Evolutionary conservation across 768 basidiomycete species (phyloP).

Genomic region (Mycena capillaripes): DNA sequence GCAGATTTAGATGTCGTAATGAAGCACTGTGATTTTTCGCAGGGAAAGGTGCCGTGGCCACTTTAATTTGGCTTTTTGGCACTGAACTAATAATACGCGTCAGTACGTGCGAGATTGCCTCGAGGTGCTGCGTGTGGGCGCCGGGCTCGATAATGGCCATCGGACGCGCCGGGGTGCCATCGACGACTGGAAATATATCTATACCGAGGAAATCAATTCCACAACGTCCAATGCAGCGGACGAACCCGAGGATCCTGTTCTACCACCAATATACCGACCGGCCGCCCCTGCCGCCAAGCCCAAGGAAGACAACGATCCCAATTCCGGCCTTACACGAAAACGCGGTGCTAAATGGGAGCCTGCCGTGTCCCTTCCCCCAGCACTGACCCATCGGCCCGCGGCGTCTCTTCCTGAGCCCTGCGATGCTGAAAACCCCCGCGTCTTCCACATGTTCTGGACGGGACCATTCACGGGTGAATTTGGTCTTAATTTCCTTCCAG

Average conservation of each 20-base stretch:
- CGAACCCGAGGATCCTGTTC: slow-evolving; percentile 14
- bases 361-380: slow-evolving; percentile 61
- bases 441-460: slow-evolving; percentile 98
- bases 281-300: slow-evolving; percentile 42
- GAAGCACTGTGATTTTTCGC: slow-evolving; percentile 88
- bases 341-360: slow-evolving; percentile 71
- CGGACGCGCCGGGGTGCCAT: slow-evolving; percentile 80
- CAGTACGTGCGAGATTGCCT: slow-evolving; percentile 97
- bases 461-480: slow-evolving; percentile 95
- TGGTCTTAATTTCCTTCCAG: no score
- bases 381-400: slow-evolving; percentile 59
- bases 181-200: slow-evolving; percentile 88
- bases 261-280: slow-evolving; percentile 39
- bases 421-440: slow-evolving; percentile 80
- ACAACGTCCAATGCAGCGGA: slow-evolving; percentile 42
- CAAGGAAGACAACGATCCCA: slow-evolving; percentile 57
- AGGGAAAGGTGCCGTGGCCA: slow-evolving; percentile 66
- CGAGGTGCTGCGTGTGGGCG: slow-evolving; percentile 89
- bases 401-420: slow-evolving; percentile 66
- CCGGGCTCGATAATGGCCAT: slow-evolving; percentile 83
- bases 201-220: slow-evolving; percentile 63
- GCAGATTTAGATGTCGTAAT: slow-evolving; percentile 90
- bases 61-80: slow-evolving; percentile 3
- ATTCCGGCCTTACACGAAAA: slow-evolving; percentile 71
- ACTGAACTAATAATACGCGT: slow-evolving; percentile 25